Evolutionary conservation across 2,329 filamentous ascomycete genomes (phyloP), one percentile per base, ranked within the genome.

Genomic region (Phialophora chinensis): DNA sequence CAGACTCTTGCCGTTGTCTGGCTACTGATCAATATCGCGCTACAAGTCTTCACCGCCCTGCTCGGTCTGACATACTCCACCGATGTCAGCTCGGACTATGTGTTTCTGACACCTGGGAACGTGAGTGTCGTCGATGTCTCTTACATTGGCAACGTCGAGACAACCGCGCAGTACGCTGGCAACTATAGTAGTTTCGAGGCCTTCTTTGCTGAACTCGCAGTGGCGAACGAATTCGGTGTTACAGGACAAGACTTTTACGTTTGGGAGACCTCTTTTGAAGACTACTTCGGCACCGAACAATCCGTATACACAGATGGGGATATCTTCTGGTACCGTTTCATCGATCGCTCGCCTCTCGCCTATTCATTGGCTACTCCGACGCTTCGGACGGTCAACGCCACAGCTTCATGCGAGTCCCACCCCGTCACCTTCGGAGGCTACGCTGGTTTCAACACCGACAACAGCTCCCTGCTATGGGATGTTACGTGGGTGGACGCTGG

Each of bases 281-380:
- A 53, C 33, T 54, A 66, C 42, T 2, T 52, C 6, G 56, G 25
- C 42, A n/a, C 17, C 4, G 11, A 50, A 25, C 63, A 66, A 31
- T 7, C 50, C 1, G 81, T 79, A 50, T 86, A 84, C 71, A 81
- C 80, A 0, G 82, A 85, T 4, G 80, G 82, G 69, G 57, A 49
- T 1, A 14, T 60, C 4, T 71, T 38, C 50, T 68, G 67, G 66
- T 68, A 70, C 54, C 65, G 69, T 4, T 71, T 71, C 50, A 50
- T 71, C 27, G 69, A 71, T 53, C 62, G 56, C 14, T 63, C 60
- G 20, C 62, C 65, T 8, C 33, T 60, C 10, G 29, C 57, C 10
- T 42, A 8, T 29, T n/a, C 14, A 3, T 25, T 65, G 31, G 42
- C 38, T 4, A n/a, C 49, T 1, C 55, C 31, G 7, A 47, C 66